Conservation (phyloP, 257 asterid species). For the Mitragyna speciosa region DNA sequence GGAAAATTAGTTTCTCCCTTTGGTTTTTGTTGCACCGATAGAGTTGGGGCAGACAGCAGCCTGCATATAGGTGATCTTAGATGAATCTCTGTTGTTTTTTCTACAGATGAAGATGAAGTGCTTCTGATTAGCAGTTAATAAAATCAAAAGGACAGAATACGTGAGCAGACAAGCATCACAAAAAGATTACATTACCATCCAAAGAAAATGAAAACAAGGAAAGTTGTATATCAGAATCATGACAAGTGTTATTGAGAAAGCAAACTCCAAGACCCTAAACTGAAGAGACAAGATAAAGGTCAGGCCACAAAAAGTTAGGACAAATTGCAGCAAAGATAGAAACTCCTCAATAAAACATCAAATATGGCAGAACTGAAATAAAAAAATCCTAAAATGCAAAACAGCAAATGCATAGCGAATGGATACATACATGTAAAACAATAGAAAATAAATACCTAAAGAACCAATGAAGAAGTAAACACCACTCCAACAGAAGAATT, state of each 20-base stretch:
- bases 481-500: not conserved
- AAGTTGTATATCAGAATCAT: not conserved
- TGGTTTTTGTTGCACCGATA: not conserved
- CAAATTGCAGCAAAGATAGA: not conserved
- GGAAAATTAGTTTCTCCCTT: not conserved
- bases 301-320: not conserved
- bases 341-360: not conserved
- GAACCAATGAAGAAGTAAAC: not conserved
- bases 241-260: not conserved
- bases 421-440: not conserved
- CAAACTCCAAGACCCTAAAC: constrained; percentile 3
- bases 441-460: constrained; percentile 13
- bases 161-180: not conserved
- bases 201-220: not conserved
- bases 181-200: not conserved
- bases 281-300: not conserved
- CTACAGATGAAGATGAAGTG: not conserved
- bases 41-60: not conserved
- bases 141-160: constrained; percentile 1
- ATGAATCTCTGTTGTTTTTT: not conserved
- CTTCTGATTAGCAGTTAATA: not conserved
- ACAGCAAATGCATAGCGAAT: not conserved
- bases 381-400: not conserved
- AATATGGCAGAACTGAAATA: not conserved
- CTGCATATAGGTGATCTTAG: not conserved